Percentiles rank a stretch among this genome's conserved stretches.
Evolutionary conservation across 2,329 filamentous ascomycete species (phyloP).

Genomic region (Akanthomyces dipterigenus): DNA sequence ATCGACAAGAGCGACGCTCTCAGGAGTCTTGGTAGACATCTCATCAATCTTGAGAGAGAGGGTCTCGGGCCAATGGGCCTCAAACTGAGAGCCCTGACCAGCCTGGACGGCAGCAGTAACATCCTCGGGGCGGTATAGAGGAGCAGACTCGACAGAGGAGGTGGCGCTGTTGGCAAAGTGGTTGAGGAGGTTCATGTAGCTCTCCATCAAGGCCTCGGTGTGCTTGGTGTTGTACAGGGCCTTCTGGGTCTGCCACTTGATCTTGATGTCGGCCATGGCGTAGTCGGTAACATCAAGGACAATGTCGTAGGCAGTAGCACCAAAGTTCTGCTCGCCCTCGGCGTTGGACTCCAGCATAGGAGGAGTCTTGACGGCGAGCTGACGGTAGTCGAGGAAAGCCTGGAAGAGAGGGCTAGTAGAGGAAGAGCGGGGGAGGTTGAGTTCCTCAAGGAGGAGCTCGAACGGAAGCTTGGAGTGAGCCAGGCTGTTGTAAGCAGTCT

Average conservation of each 20-base stretch:
- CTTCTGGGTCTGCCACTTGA: conserved; percentile 15
- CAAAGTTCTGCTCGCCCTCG: conserved; percentile 17
- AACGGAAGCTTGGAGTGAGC: conserved; percentile 37
- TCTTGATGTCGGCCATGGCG: conserved; percentile 7
- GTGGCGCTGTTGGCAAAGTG: conserved; percentile 18
- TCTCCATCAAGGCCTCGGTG: conserved; percentile 12
- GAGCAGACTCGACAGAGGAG: conserved; percentile 21
- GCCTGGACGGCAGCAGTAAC: conserved; percentile 5
- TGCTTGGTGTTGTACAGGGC: conserved; percentile 16
- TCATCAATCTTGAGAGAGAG: conserved; percentile 8
- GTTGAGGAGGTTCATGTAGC: conserved; percentile 15
- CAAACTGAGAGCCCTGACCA: conserved; percentile 7
- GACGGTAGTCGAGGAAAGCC: conserved; percentile 39
- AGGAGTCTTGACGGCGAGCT: conserved; percentile 22
- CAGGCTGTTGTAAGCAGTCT: conserved; percentile 27
- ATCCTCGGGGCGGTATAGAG: conserved; percentile 8
- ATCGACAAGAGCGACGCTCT: background rate
- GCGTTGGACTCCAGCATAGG: conserved; percentile 17
- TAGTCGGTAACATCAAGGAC: conserved; percentile 17
- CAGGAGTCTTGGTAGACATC: background rate
- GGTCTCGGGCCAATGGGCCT: conserved; percentile 7
- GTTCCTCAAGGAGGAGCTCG: conserved; percentile 35
- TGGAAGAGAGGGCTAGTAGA: conserved; percentile 40
- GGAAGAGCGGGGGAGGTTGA: conserved; percentile 32
- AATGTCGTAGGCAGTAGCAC: conserved; percentile 20